These are phyloP conservation scores for Pugionium cornutum DNA, from an alignment of 345 rosid genomes.

Conservation along the genomic window DNA sequence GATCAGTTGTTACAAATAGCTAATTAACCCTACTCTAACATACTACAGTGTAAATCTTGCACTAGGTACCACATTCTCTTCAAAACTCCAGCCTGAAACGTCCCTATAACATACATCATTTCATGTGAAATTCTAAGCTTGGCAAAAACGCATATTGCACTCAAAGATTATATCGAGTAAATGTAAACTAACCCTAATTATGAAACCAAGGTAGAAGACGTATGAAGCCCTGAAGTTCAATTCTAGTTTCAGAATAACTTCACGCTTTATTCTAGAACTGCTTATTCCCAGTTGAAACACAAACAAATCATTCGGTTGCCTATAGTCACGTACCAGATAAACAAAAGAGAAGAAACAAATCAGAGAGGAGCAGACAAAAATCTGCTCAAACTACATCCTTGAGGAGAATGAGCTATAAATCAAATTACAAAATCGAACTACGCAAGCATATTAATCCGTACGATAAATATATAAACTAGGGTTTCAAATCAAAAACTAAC, in stretches of 20 bases:
- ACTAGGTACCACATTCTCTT: not conserved
- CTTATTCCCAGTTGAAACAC: too few species aligned
- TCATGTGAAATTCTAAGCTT: constrained; percentile 5
- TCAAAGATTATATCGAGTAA: constrained; percentile 9
- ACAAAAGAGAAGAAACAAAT: too few species aligned
- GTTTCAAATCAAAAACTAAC: not conserved
- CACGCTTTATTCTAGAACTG: too few species aligned
- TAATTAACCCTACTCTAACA: constrained; percentile 12
- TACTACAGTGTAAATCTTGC: not conserved
- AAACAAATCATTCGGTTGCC: too few species aligned
- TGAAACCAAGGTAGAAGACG: constrained; percentile 17
- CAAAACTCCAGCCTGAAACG: not conserved
- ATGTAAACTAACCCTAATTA: constrained; percentile 11
- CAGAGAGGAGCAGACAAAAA: not conserved
- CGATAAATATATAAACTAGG: not conserved
- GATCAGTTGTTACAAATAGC: not conserved
- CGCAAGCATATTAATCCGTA: too few species aligned
- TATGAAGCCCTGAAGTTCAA: not conserved
- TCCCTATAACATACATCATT: constrained; percentile 10
- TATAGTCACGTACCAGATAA: too few species aligned
- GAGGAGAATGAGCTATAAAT: too few species aligned
- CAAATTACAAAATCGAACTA: not conserved
- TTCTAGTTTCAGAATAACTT: too few species aligned
- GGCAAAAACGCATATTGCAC: constrained; percentile 6
- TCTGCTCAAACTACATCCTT: not conserved